Evolutionary conservation across 2,329 filamentous ascomycete genomes (phyloP).

Genomic region (Fusarium nodosum): DNA sequence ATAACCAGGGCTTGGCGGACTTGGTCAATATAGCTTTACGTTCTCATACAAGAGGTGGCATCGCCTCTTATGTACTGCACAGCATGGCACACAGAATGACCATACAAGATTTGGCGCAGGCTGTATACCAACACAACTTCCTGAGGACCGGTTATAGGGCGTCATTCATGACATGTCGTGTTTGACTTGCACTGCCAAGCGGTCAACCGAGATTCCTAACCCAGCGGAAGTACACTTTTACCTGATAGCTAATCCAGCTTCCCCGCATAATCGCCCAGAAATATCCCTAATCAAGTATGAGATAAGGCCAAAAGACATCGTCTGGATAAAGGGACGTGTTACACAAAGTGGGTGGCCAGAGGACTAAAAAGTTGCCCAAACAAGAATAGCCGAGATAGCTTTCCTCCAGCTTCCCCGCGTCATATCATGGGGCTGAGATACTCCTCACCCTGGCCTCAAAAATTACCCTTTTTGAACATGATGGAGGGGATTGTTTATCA

Average conservation of each 20-base stretch:
- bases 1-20: neutral
- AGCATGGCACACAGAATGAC: neutral
- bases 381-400: constrained; percentile 17
- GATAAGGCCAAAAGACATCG: constrained; percentile 9
- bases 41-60: constrained; percentile 2
- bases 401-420: constrained; percentile 19
- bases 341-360: constrained; percentile 8
- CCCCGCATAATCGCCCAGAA: constrained; percentile 16
- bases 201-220: constrained; percentile 28
- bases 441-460: constrained; percentile 29
- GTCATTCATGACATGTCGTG: constrained; percentile 4
- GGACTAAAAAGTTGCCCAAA: constrained; percentile 40
- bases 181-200: neutral
- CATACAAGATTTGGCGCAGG: constrained; percentile 23
- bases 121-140: neutral
- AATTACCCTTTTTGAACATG: constrained; percentile 32
- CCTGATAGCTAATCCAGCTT: neutral
- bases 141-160: neutral
- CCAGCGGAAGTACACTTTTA: neutral
- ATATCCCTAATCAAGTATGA: constrained; percentile 33
- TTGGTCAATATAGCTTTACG: neutral
- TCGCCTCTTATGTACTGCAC: constrained; percentile 29
- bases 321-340: neutral
- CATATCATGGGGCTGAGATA: constrained; percentile 10
- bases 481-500: neutral